Percentiles rank a stretch among this genome's conserved stretches.
These are phyloP conservation scores for Ogataea thermomethanolica DNA, from an alignment of 805 yeast genomes.

Conservation along the genomic window DNA sequence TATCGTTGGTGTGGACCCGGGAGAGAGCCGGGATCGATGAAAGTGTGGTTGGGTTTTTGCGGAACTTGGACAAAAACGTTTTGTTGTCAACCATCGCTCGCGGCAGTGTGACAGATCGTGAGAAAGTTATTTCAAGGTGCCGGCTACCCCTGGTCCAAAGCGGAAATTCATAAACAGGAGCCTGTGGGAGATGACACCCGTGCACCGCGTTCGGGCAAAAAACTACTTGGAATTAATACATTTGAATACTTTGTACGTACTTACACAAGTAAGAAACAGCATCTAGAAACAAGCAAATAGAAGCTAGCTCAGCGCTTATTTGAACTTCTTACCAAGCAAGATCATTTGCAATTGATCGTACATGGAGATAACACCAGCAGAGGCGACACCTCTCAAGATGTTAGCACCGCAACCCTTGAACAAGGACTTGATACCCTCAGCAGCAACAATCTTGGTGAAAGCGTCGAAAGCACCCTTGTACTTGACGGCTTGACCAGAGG, in stretches of 20 bases:
- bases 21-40: conserved; percentile 10
- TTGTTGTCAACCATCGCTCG: conserved; percentile 4
- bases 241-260: conserved; percentile 12
- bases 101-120: conserved; percentile 6
- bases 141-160: conserved; percentile 3
- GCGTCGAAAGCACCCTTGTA: conserved; percentile 94
- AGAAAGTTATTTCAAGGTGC: not conserved
- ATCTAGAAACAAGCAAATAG: conserved; percentile 11
- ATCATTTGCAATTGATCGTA: conserved; percentile 96
- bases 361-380: conserved; percentile 98
- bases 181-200: not conserved
- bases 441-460: conserved; percentile 86
- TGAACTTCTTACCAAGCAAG: conserved; percentile 93
- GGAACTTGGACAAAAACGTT: conserved; percentile 17
- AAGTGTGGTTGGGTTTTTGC: conserved; percentile 12
- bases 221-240: conserved; percentile 4
- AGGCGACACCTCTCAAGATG: conserved; percentile 99
- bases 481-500: conserved; percentile 98
- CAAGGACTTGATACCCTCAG: conserved; percentile 90
- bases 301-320: conserved; percentile 37
- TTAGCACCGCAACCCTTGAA: conserved; percentile 99
- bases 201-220: not conserved
- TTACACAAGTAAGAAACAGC: conserved; percentile 7
- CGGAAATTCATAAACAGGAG: conserved; percentile 7
- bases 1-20: conserved; percentile 15